Evolutionary conservation across 2,329 filamentous ascomycete species (phyloP).

Genomic region (Leptographium radiaticola): DNA sequence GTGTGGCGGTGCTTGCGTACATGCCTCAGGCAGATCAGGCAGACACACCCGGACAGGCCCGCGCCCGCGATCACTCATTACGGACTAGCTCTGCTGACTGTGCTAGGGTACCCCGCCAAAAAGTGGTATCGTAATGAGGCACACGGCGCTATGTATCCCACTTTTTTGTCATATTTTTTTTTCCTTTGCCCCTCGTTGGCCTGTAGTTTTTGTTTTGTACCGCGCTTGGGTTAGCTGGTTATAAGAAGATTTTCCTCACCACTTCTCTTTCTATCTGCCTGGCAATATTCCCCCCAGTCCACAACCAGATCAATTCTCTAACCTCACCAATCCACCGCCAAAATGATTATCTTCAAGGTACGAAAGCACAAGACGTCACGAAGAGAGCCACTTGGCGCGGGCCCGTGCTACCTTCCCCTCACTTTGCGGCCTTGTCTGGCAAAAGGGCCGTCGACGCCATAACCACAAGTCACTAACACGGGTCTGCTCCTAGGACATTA

Average conservation of each 20-base stretch:
- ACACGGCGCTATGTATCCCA: not conserved
- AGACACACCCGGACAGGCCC: too few relatives aligned
- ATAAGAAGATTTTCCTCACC: constrained; percentile 2
- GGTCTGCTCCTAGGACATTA: constrained; percentile 55
- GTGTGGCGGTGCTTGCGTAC: too few relatives aligned
- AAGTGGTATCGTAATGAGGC: not conserved
- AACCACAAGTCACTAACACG: not conserved
- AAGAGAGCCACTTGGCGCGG: not conserved
- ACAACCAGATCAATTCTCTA: not conserved
- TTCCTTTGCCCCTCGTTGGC: constrained; percentile 1
- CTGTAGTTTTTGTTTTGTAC: not conserved
- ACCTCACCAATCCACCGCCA: constrained; percentile 28
- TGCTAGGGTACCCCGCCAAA: not conserved
- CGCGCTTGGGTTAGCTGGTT: not conserved
- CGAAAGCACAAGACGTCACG: constrained; percentile 11
- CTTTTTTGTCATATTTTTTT: constrained; percentile 1
- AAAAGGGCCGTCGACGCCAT: too few relatives aligned
- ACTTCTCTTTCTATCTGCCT: constrained; percentile 8
- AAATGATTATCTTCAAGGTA: constrained; percentile 66
- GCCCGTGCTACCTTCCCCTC: not conserved
- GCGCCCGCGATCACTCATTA: too few relatives aligned
- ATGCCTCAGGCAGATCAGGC: not conserved
- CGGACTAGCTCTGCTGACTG: too few relatives aligned
- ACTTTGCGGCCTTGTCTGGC: not conserved
- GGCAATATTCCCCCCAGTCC: not conserved